Evolutionary conservation across 352 stramenopile genomes (phyloP).

Genomic region (Globisporangium okanoganense): DNA sequence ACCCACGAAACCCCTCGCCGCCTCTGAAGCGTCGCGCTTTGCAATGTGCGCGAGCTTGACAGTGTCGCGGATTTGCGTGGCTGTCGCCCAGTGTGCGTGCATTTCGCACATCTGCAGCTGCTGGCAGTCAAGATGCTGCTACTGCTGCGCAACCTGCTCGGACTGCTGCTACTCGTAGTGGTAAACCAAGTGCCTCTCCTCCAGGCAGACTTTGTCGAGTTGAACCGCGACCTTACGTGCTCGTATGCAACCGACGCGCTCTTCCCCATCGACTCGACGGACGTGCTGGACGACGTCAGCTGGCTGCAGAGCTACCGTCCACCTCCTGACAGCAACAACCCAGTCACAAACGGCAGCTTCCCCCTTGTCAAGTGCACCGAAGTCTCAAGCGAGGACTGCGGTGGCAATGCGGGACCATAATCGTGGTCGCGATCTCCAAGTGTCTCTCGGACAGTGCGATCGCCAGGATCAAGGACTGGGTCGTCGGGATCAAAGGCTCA

Average conservation of each 20-base stretch:
- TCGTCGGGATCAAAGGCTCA: background rate
- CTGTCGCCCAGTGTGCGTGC: too few relatives aligned
- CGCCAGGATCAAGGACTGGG: constrained; percentile 8
- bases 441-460: constrained; percentile 11
- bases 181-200: background rate
- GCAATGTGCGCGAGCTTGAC: background rate
- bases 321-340: background rate
- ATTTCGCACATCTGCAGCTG: too few relatives aligned
- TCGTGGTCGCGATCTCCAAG: constrained; percentile 14
- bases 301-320: constrained; percentile 15
- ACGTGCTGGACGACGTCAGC: background rate
- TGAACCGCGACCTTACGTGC: constrained; percentile 12
- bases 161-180: background rate
- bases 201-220: constrained; percentile 9
- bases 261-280: constrained; percentile 11
- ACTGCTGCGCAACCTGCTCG: background rate
- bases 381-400: constrained; percentile 7
- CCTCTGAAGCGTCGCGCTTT: background rate
- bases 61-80: background rate
- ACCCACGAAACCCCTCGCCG: background rate
- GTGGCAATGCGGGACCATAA: background rate
- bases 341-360: constrained; percentile 7
- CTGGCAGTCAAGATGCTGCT: background rate
- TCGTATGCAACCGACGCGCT: constrained; percentile 10
- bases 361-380: constrained; percentile 3